Conservation (phyloP, 768 basidiomycete genomes). For the Boletus rex-veris region DNA sequence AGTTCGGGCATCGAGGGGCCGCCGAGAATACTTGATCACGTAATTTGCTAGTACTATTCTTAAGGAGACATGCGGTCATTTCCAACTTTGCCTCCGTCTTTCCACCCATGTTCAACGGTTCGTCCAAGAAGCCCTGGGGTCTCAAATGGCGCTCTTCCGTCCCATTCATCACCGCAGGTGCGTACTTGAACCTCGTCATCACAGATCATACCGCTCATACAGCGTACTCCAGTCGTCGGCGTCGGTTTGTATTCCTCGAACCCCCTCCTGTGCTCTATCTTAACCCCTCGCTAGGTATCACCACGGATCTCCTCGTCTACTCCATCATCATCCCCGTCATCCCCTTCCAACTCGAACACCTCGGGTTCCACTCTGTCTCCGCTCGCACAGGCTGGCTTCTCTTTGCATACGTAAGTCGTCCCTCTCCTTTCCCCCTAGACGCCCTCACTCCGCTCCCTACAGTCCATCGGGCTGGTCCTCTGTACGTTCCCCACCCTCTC, state of each 20-base stretch:
- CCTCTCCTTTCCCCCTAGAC: not conserved
- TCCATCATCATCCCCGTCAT: constrained; percentile 61
- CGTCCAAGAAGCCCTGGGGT: constrained; percentile 37
- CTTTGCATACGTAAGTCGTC: constrained; percentile 51
- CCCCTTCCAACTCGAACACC: constrained; percentile 55
- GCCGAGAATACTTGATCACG: not conserved
- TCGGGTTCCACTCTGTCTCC: constrained; percentile 46
- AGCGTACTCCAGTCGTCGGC: constrained; percentile 38
- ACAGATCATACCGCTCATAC: too few relatives aligned
- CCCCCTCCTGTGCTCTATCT: not conserved
- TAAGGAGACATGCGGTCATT: constrained; percentile 1
- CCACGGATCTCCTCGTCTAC: constrained; percentile 56
- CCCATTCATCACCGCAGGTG: constrained; percentile 50
- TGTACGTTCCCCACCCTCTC: constrained; percentile 35
- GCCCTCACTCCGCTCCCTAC: constrained; percentile 4
- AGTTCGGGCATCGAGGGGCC: not conserved
- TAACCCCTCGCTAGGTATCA: constrained; percentile 28
- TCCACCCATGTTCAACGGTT: not conserved
- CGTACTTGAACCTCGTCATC: not conserved
- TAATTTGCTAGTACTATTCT: not conserved
- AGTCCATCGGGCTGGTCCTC: constrained; percentile 56
- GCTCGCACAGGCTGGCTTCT: constrained; percentile 57
- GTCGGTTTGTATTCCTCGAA: constrained; percentile 37
- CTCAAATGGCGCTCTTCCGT: constrained; percentile 57
- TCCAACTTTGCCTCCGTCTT: too few relatives aligned